Base-by-base conservation (phyloP, 2,329 filamentous ascomycete genomes). In the Colletotrichum gigasporum region DNA sequence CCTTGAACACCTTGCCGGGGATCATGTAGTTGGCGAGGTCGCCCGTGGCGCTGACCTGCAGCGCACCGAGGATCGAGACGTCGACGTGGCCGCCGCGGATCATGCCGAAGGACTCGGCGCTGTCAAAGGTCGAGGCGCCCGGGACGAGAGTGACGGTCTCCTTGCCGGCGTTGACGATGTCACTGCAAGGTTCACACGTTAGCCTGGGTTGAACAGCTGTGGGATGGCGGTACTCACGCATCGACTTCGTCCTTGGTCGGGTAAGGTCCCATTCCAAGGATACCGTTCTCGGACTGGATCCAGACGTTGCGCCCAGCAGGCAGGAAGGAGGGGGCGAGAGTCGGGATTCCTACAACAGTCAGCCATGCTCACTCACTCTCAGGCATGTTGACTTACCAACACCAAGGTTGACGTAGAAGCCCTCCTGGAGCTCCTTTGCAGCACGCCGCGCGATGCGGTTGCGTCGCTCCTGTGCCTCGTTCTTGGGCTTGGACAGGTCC, bases 21-120 rank as follows among this genome's bases (percentile, higher is more conserved):
- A 96, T 91, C 90, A 96, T 96, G 83, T 93, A 96, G 78, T 96
- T 96, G 45, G 93, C 93, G 55, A 96, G 79, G 73, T 96, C 93
- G 24, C 93, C 93, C 2, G 86, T 83, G 0, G 91, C 91, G 68
- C 88, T 90, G 20, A 96, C 92, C 79, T 96, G 91, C 69, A 95
- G 87, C 2, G 92, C 90, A 3, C 93, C 93, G 0, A 96, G 85
- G 71, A 96, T 93, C 0, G 91, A 93, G 5, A 96, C 90, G 72
- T 96, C 90, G 41, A 96, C 89, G 71, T 94, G 91, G 0, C 93
- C 93, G 53, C 92, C 91, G 10, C 93, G 87, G 70, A 96, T 96
- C 93, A 96, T 96, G 69, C 87, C 89, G 72, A 96, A 96, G 1
- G 91, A 94, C 77, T 96, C 93, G 67, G 90, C 85, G 44, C 88